phyloP scores from a whole-genome alignment of 75 land plant species.

The Pinus taeda region DNA sequence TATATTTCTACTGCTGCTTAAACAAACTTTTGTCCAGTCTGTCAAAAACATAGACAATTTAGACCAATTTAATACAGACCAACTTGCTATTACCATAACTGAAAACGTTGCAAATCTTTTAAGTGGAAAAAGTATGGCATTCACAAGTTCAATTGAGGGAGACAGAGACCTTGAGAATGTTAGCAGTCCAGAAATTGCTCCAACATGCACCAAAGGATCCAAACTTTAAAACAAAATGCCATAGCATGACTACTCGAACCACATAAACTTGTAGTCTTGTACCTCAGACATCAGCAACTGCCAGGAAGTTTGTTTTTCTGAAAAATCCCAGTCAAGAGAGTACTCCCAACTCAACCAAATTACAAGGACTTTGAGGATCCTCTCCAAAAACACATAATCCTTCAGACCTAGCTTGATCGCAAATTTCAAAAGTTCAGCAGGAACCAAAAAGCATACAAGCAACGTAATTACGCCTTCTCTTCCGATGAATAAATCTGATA shows the following conservation, averaged over 20 bases:
- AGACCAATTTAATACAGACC: constrained; percentile 27
- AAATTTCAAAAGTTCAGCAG: constrained; percentile 26
- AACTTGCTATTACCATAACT: constrained; percentile 48
- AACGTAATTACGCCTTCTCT: constrained; percentile 32
- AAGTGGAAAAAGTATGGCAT: constrained; percentile 32
- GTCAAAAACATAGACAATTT: constrained; percentile 15
- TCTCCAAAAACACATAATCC: constrained; percentile 42
- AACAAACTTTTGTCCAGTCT: constrained; percentile 9
- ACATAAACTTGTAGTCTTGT: constrained; percentile 22
- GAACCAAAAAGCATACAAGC: constrained; percentile 28
- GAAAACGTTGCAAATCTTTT: constrained; percentile 27
- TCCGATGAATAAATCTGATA: constrained; percentile 44
- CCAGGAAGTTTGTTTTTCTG: constrained; percentile 55
- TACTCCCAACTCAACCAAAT: constrained; percentile 17
- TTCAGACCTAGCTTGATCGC: constrained; percentile 37
- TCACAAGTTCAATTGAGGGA: constrained; percentile 40
- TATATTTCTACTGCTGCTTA: neutral
- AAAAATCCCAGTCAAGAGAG: constrained; percentile 44
- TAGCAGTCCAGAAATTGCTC: constrained; percentile 45
- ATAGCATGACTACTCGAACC: constrained; percentile 23
- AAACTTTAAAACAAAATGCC: constrained; percentile 16
- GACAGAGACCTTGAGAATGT: constrained; percentile 23
- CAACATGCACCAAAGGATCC: constrained; percentile 23
- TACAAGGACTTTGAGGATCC: constrained; percentile 17
- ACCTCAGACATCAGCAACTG: constrained; percentile 45